phyloP scores from a whole-genome alignment of 2,329 filamentous ascomycete genomes.

The Ustulina deusta region DNA sequence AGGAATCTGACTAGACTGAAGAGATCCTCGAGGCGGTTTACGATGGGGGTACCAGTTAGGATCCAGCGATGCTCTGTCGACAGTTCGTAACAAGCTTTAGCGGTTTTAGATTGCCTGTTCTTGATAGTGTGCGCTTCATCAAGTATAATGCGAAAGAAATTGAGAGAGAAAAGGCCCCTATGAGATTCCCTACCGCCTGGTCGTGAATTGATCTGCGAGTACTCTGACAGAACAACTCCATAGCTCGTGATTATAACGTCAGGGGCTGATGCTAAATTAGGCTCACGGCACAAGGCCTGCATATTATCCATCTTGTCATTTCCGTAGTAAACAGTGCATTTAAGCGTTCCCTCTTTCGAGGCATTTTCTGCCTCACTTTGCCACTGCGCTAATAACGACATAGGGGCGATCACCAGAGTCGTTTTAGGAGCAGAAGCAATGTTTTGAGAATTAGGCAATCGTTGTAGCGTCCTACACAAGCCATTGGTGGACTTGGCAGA shows the following conservation, averaged over 20 bases:
- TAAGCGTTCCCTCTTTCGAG: conserved; percentile 84
- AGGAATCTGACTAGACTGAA: conserved; percentile 94
- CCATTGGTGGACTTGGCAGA: conserved; percentile 64
- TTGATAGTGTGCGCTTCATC: conserved; percentile 98
- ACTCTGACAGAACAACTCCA: conserved; percentile 90
- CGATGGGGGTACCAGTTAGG: conserved; percentile 94
- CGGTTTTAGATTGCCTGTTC: conserved; percentile 88
- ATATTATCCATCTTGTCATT: conserved; percentile 84
- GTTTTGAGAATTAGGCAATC: conserved; percentile 64
- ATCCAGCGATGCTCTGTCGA: conserved; percentile 89
- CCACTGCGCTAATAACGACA: conserved; percentile 97
- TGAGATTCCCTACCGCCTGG: conserved; percentile 74
- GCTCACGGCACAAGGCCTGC: conserved; percentile 79
- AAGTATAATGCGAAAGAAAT: conserved; percentile 94
- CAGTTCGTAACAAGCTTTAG: conserved; percentile 93
- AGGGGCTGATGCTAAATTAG: conserved; percentile 80
- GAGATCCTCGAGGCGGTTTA: conserved; percentile 93
- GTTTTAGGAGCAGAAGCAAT: conserved; percentile 83
- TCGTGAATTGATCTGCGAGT: conserved; percentile 76
- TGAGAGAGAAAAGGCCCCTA: conserved; percentile 86
- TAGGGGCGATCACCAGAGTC: conserved; percentile 94
- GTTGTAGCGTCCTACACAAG: conserved; percentile 66
- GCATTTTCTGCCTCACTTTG: conserved; percentile 94
- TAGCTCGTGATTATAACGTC: conserved; percentile 97
- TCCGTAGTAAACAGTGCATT: conserved; percentile 91